Base-by-base conservation (phyloP, 31 red algal species). In the Porphyra umbilicalis region DNA sequence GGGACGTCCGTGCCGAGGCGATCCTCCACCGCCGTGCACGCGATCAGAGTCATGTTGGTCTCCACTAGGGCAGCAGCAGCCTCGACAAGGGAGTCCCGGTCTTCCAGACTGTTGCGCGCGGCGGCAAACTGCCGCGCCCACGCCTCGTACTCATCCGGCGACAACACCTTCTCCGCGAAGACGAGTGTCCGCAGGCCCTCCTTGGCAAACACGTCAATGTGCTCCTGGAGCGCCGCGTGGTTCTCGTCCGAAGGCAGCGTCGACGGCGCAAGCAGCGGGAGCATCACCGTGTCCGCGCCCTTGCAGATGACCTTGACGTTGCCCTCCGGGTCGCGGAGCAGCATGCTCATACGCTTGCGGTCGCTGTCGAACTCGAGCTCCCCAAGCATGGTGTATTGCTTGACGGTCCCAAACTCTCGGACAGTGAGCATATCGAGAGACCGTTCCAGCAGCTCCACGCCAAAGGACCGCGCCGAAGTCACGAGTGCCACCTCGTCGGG, bases 401-500 rank as follows among this genome's bases (percentile, higher is more conserved):
- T 84, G 34, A 86, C 81, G 9, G 35, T 83, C 30, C 86, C 90
- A 79, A 90, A 88, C 36, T 83, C 76, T 40, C 84, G 78, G 39
- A 88, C 80, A 35, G 81, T 80, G 14, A 89, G 40, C 11, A 82
- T 90, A 87, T 96, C 89, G 46, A 89, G 40, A 2, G 90, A 89
- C 34, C 92, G 87, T 20, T 83, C 80, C 30, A 94, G 76, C 32
- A 96, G 85, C 6, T 85, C 86, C 35, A 96, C 84, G 9, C 94
- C 94, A 81, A 90, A 96, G 35, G 77, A 76, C 35, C 94, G 90
- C 10, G 94, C 94, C 35, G 89, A 89, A 6, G 88, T 89, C 9
- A 96, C 94, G 2, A 96, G 81, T 4, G 94, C 90, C 10, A 96
- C 94, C 44, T 96, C 94, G 82, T 96, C 94, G 11, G 94, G 94